Base-by-base conservation (phyloP, 768 basidiomycete species). In the Cubamyces sp. region DNA sequence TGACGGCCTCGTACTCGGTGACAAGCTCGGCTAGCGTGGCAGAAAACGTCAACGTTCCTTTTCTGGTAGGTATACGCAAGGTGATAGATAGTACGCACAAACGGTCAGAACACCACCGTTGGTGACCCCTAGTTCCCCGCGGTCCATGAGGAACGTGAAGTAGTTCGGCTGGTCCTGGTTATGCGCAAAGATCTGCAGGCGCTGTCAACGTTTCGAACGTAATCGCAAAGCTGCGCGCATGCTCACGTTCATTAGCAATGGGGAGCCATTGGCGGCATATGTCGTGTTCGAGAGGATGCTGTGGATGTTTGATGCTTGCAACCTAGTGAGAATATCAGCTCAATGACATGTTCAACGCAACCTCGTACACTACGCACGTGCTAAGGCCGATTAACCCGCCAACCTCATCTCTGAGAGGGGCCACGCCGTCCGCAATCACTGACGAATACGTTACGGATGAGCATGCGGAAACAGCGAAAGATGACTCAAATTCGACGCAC, bases 91-190 rank as follows among this genome's bases (percentile, higher is more conserved):
- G 15, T 15, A 50, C 54, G n/a, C 34, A 54, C 63, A 49, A 15
- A 60, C 39, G 1, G 64, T 53, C 5, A 68, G 40, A 3, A 43
- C 39, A 26, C 57, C 57, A 16, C 65, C 62, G 30, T 34, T 30
- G 15, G 43, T 48, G 8, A 62, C 9, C 2, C 51, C 53, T 6
- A 50, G 19, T 11, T 64, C 50, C 1, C 26, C 37, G 3, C 52
- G 42, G 9, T 39, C 40, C 39, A 64, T 21, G 19, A 58, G 52
- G 41, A 64, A 64, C 7, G 63, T 49, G 34, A 49, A 40, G 53
- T 54, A 55, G 16, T 52, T 64, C 3, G 51, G 63, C 37, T 47
- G 30, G 5, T 54, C 47, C 16, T 30, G n/a, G n/a, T 26, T 16
- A 7, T 34, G 28, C 8, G 9, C 21, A 16, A 62, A 56, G 6